Percentiles rank a stretch among this genome's conserved stretches.
Evolutionary conservation across 352 stramenopile species (phyloP).

Genomic region (Globisporangium barbulae): DNA sequence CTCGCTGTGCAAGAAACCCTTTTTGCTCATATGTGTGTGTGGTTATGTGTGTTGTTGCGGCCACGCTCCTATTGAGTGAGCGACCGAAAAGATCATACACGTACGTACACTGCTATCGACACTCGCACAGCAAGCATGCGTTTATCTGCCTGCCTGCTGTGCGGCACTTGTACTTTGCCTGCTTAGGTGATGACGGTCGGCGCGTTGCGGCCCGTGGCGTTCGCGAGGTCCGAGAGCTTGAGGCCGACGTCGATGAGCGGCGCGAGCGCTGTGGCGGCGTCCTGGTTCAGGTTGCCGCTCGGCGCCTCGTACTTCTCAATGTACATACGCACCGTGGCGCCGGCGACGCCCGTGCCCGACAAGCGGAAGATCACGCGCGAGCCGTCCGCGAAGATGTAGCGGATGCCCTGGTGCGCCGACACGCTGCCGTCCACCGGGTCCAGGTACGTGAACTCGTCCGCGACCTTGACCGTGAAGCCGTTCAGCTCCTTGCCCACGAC

Average conservation of each 20-base stretch:
- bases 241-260: constrained; percentile 92
- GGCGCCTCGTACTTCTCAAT: constrained; percentile 98
- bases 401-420: constrained; percentile 96
- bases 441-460: constrained; percentile 98
- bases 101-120: neutral
- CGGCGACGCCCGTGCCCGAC: constrained; percentile 96
- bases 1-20: neutral
- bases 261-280: constrained; percentile 74
- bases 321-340: constrained; percentile 99
- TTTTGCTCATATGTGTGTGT: neutral
- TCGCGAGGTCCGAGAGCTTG: constrained; percentile 89
- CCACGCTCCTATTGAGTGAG: neutral
- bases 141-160: neutral
- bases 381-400: constrained; percentile 94
- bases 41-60: neutral
- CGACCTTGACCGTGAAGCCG: constrained; percentile 79
- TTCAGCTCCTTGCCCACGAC: constrained; percentile 66
- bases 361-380: constrained; percentile 97
- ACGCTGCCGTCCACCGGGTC: constrained; percentile 97
- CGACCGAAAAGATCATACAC: neutral
- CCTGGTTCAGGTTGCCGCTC: constrained; percentile 81
- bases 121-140: too few relatives aligned
- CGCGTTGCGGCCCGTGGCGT: constrained; percentile 91
- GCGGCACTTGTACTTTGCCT: neutral
- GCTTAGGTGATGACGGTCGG: constrained; percentile 98